phyloP scores from a whole-genome alignment of 768 basidiomycete species.

The Boletus bicolor region DNA sequence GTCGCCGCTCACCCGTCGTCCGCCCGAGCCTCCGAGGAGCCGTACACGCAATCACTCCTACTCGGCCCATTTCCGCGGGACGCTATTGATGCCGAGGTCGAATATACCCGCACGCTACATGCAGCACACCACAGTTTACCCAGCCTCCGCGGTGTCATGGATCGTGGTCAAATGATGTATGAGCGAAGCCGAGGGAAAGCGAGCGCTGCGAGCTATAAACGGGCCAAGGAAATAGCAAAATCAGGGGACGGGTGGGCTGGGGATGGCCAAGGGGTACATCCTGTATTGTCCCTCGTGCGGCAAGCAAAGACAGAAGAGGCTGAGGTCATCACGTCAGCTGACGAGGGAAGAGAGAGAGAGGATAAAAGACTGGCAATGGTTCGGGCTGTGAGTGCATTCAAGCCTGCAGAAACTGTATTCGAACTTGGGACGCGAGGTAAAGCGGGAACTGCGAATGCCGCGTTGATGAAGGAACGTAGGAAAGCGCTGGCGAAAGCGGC shows the following conservation, averaged over 20 bases:
- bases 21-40: conserved; percentile 48
- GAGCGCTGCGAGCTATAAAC: conserved; percentile 76
- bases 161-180: conserved; percentile 88
- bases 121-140: conserved; percentile 61
- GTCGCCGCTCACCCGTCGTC: conserved; percentile 33
- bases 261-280: conserved; percentile 60
- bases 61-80: conserved; percentile 83
- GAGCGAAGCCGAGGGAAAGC: conserved; percentile 93
- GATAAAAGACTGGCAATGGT: conserved; percentile 64
- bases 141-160: conserved; percentile 76
- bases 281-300: conserved; percentile 50
- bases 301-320: conserved; percentile 37
- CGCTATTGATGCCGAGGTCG: conserved; percentile 77
- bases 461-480: conserved; percentile 86
- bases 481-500: conserved; percentile 70
- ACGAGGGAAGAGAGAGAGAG: conserved; percentile 35
- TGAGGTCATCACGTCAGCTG: conserved; percentile 4
- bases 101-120: conserved; percentile 69
- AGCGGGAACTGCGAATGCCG: conserved; percentile 51
- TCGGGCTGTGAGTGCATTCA: conserved; percentile 75
- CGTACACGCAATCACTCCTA: conserved; percentile 69
- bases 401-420: conserved; percentile 85
- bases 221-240: conserved; percentile 85
- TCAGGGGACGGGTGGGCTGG: conserved; percentile 65
- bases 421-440: conserved; percentile 79